Conservation (phyloP, 352 stramenopile genomes). For the Lagenidium giganteum region DNA sequence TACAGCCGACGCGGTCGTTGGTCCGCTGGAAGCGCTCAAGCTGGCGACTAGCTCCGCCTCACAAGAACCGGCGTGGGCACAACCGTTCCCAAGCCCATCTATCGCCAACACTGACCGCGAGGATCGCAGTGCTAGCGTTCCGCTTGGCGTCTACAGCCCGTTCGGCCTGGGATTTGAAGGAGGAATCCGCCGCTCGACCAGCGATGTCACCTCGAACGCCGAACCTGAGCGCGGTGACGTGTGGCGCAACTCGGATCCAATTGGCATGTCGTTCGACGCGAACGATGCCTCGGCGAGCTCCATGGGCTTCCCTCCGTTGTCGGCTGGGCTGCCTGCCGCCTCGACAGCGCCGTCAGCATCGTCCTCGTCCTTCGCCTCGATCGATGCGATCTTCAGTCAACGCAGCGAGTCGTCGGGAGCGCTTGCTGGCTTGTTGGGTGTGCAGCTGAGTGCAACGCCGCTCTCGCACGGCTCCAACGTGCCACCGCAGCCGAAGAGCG, state of each 20-base stretch:
- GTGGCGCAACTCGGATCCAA: background rate
- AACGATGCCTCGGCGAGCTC: background rate
- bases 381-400: constrained; percentile 73
- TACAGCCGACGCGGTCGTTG: constrained; percentile 27
- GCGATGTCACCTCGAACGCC: too few species aligned
- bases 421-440: constrained; percentile 52
- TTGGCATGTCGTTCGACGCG: constrained; percentile 6
- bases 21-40: constrained; percentile 53
- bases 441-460: constrained; percentile 36
- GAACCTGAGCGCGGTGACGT: too few species aligned
- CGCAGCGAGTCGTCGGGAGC: constrained; percentile 62
- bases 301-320: background rate
- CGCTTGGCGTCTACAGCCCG: constrained; percentile 38
- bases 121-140: constrained; percentile 15
- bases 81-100: constrained; percentile 44
- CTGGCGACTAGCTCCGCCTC: constrained; percentile 39
- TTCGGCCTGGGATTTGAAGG: constrained; percentile 66
- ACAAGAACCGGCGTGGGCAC: constrained; percentile 49
- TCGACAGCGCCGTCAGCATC: too few species aligned
- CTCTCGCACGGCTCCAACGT: constrained; percentile 22
- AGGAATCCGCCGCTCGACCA: constrained; percentile 35
- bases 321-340: too few species aligned
- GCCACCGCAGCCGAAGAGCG: constrained; percentile 23
- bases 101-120: constrained; percentile 27
- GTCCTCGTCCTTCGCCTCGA: constrained; percentile 69